Evolutionary conservation across 1,284 basidiomycete genomes (phyloP).

Genomic region (Anthracocystis setariae): DNA sequence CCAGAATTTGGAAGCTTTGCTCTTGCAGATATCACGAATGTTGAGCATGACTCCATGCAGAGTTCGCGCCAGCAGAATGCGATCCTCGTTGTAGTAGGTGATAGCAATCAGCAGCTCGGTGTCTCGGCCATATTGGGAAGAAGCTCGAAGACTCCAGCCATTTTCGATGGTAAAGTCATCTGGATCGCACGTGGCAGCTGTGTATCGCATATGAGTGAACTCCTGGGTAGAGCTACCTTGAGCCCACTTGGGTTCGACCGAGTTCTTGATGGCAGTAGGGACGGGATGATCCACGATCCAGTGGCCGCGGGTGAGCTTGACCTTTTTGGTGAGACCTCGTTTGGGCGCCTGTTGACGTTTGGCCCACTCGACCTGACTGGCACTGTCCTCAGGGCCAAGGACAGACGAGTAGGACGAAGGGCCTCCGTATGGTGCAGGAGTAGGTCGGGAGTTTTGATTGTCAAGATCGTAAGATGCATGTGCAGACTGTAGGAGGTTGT

Average conservation of each 20-base stretch:
- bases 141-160: slow-evolving; percentile 83
- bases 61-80: slow-evolving; percentile 78
- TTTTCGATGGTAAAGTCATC: slow-evolving; percentile 81
- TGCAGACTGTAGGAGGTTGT: slow-evolving; percentile 14
- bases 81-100: slow-evolving; percentile 86
- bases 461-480: slow-evolving; percentile 30
- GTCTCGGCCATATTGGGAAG: slow-evolving; percentile 82
- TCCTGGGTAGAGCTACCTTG: slow-evolving; percentile 71
- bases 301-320: slow-evolving; percentile 81
- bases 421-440: slow-evolving; percentile 35
- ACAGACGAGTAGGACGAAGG: slow-evolving; percentile 36
- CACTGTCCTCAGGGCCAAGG: slow-evolving; percentile 51
- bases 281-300: slow-evolving; percentile 73
- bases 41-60: slow-evolving; percentile 96
- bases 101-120: slow-evolving; percentile 85
- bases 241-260: slow-evolving; percentile 82
- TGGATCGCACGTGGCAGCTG: slow-evolving; percentile 86
- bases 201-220: slow-evolving; percentile 87
- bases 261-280: slow-evolving; percentile 84
- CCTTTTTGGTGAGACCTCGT: slow-evolving; percentile 74
- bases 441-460: slow-evolving; percentile 22
- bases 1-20: slow-evolving; percentile 89
- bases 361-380: slow-evolving; percentile 63
- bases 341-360: slow-evolving; percentile 67
- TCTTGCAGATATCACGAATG: slow-evolving; percentile 97